Conservation (phyloP, 495 filamentous ascomycete genomes). For the Hypoxylon subgilvum region DNA sequence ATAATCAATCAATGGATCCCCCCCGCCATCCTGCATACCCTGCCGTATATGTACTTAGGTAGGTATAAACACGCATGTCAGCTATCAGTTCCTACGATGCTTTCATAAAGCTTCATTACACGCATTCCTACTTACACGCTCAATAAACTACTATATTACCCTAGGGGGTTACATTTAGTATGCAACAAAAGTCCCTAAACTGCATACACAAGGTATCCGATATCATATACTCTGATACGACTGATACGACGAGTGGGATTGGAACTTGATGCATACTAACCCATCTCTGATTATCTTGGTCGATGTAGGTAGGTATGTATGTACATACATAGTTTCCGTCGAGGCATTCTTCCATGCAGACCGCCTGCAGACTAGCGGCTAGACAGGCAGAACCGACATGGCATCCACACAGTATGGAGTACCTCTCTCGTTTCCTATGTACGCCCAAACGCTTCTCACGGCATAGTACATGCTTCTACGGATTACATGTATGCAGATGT, state of each 20-base stretch:
- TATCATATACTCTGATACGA: slow-evolving; percentile 25
- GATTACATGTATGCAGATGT: slow-evolving; percentile 3
- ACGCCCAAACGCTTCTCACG: no score
- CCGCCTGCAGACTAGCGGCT: slow-evolving; percentile 25
- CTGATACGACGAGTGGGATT: slow-evolving; percentile 17
- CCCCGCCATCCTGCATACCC: slow-evolving; percentile 33
- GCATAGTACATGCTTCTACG: slow-evolving; percentile 14
- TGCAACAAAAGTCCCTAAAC: slow-evolving; percentile 27
- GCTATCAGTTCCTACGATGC: slow-evolving; percentile 1
- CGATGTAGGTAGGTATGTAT: no score
- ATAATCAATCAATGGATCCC: slow-evolving; percentile 25
- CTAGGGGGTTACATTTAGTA: slow-evolving; percentile 35
- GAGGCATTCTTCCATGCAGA: slow-evolving; percentile 27
- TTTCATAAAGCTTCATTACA: slow-evolving; percentile 1
- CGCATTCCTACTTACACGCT: no score
- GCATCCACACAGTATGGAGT: slow-evolving; percentile 31
- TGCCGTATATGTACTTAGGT: neutral
- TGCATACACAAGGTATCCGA: slow-evolving; percentile 20
- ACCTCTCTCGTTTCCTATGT: neutral
- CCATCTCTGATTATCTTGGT: no score
- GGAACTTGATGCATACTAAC: slow-evolving; percentile 24
- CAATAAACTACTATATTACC: no score
- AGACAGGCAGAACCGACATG: slow-evolving; percentile 24
- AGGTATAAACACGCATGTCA: slow-evolving; percentile 7
- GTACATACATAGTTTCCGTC: slow-evolving; percentile 16